Base-by-base conservation (phyloP, 768 basidiomycete species). In the Tylopilus felleus region DNA sequence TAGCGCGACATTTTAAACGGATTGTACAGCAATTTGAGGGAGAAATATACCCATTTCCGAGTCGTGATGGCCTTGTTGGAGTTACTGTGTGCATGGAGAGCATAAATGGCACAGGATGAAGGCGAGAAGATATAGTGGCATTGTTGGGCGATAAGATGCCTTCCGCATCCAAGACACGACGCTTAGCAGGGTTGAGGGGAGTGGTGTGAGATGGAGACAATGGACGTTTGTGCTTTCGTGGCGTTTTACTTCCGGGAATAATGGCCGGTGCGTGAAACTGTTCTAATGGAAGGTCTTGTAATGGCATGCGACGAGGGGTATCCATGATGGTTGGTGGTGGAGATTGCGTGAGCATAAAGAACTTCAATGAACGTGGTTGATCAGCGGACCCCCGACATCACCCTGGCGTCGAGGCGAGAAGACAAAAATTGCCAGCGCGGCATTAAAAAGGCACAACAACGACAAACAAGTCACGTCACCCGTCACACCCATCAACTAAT, bases 111-210 rank as follows among this genome's bases (percentile, higher is more conserved):
- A 58, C 39, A 17, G 61, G 49, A 43, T 58, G 57, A 43, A 44
- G 52, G 5, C 41, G 49, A 33, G 58, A 55, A 47, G 66, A 58
- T 73, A 51, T 25, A 38, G 47, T 25, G n/a, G 16, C 35, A 44
- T 43, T 52, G 25, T 47, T 59, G 28, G 77, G 69, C 29, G 73
- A 68, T 40, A 74, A 70, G 8, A 80, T 69, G 51, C 78, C 82
- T 61, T 83, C 83, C 45, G 74, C 75, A 60, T 73, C 74, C 56
- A 87, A 74, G 46, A 88, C 79, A 50, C 87, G 81, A 47, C 87
- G 82, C 65, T 90, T 90, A 27, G 83, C 75, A 21, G 87, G 84
- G 60, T 80, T 86, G 62, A 77, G 78, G 42, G 77, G 70, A 22
- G 64, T 70, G 14, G 76, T 73, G 35, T 64, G 72, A 27, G 75